These are phyloP conservation scores for Colletotrichum aenigma DNA, from an alignment of 2,329 filamentous ascomycete species.

Conservation along the genomic window DNA sequence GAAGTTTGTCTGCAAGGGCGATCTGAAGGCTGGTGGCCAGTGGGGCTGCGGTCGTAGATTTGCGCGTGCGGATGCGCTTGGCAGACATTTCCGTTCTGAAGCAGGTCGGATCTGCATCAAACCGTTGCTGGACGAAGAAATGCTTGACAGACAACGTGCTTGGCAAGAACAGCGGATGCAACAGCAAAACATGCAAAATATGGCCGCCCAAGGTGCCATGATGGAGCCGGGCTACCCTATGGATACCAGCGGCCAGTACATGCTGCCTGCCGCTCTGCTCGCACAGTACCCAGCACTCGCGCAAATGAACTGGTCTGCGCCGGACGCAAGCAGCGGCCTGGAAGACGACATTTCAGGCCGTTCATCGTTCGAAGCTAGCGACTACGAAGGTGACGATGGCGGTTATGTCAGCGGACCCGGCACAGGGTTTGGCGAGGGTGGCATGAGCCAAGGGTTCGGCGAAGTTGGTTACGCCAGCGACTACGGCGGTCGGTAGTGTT, in stretches of 20 bases:
- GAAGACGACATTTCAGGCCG: constrained; percentile 80
- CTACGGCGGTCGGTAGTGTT: constrained; percentile 47
- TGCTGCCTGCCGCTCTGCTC: constrained; percentile 84
- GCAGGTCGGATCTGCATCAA: constrained; percentile 97
- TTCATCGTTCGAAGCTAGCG: constrained; percentile 82
- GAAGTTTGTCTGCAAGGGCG: constrained; percentile 96
- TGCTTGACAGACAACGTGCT: constrained; percentile 76
- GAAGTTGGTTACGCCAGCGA: constrained; percentile 60
- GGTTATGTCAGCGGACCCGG: constrained; percentile 70
- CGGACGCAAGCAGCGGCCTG: constrained; percentile 70
- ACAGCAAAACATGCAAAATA: constrained; percentile 67
- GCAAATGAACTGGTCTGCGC: constrained; percentile 78
- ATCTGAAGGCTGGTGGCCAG: constrained; percentile 78
- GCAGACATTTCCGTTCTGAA: constrained; percentile 93
- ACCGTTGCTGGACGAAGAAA: constrained; percentile 94
- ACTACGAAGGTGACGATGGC: constrained; percentile 75
- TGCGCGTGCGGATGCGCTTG: constrained; percentile 92
- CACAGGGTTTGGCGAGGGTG: constrained; percentile 62
- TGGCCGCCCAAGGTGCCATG: constrained; percentile 56
- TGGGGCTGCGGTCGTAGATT: constrained; percentile 96
- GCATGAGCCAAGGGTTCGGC: constrained; percentile 59
- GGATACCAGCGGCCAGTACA: constrained; percentile 62
- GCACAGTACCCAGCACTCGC: constrained; percentile 95
- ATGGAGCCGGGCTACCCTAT: constrained; percentile 66
- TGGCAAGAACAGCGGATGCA: constrained; percentile 76